Base-by-base conservation (phyloP, 768 basidiomycete genomes). In the Calocybe cyanea region DNA sequence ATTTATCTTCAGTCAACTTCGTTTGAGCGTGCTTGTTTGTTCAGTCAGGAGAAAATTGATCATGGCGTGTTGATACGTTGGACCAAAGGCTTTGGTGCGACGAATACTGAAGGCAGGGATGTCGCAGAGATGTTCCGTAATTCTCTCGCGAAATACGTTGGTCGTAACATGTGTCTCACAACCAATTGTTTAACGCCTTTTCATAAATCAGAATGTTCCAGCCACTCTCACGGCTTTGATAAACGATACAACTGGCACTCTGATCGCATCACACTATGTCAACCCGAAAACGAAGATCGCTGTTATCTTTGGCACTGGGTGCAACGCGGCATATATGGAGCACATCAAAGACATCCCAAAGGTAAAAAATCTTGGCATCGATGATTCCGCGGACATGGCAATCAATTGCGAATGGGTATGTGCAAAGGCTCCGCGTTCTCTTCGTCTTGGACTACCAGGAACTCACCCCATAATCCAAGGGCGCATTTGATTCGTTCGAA, bases 271-370 rank as follows among this genome's bases (percentile, higher is more conserved):
- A 1, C 85, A 89, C 67, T 99, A 99, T 56, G 93, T 97, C 52
- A 90, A 90, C 61, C 87, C 92, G 0, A 71, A 61, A 56, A 94
- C 95, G 31, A 89, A 88, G 62, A 94, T 97, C 56, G 96, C 92
- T 1, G 86, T 88, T 59, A 98, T 99, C 58, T 95, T 98, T 57
- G 96, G 96, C 31, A 99, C 96, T 6, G 96, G 96, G 0, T 97
- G 94, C 63, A 98, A 98, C 62, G 95, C 95, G 0, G 95, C 95
- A 5, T 97, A 97, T 61, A 94, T 96, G 91, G 95, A 99, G 62
- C 81, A 83, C 46, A 79, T 92, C 13, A 76, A 72, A 33, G 80
- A 85, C 56, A 93, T 97, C 39, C 79, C 87, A 32, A 99, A 99
- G 74, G 81, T 97, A 51, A 73, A 77, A 38, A 53, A 80, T 42